phyloP scores from a whole-genome alignment of 306 rosid genomes.

The Purshia tridentata region DNA sequence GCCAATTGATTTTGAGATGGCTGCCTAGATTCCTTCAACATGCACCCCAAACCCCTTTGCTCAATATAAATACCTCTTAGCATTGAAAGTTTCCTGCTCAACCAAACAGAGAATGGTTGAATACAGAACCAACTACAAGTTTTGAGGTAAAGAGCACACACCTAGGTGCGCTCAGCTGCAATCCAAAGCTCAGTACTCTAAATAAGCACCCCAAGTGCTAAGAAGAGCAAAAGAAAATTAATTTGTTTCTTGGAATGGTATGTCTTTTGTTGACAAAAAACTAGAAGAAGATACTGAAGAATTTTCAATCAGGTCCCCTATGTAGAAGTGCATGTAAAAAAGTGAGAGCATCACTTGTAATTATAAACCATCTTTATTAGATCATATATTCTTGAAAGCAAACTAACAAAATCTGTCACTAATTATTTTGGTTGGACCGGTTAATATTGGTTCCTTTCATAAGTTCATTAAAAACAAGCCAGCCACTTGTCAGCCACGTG shows the following conservation, averaged over 20 bases:
- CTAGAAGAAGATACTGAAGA: background rate
- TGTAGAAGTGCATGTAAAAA: background rate
- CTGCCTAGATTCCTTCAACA: too few relatives aligned
- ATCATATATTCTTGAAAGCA: background rate
- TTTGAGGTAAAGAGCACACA: background rate
- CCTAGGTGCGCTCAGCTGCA: too few relatives aligned
- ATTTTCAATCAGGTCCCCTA: background rate
- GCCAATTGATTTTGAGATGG: too few relatives aligned
- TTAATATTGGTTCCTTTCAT: background rate
- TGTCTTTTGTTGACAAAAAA: background rate
- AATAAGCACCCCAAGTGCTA: constrained; percentile 4
- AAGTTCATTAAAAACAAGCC: background rate
- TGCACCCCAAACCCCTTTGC: too few relatives aligned
- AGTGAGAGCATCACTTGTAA: background rate
- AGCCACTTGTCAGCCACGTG: background rate
- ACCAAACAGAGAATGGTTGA: background rate
- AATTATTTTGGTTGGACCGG: background rate
- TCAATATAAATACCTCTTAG: too few relatives aligned
- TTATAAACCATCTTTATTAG: background rate
- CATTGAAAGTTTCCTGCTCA: too few relatives aligned
- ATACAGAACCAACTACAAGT: background rate
- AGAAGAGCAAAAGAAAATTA: background rate
- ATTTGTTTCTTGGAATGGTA: background rate
- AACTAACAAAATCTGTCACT: background rate
- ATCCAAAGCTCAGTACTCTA: background rate